Percentiles rank a stretch among this genome's conserved stretches.
Evolutionary conservation across 768 basidiomycete species (phyloP).

Genomic region (Saitozyma podzolica): DNA sequence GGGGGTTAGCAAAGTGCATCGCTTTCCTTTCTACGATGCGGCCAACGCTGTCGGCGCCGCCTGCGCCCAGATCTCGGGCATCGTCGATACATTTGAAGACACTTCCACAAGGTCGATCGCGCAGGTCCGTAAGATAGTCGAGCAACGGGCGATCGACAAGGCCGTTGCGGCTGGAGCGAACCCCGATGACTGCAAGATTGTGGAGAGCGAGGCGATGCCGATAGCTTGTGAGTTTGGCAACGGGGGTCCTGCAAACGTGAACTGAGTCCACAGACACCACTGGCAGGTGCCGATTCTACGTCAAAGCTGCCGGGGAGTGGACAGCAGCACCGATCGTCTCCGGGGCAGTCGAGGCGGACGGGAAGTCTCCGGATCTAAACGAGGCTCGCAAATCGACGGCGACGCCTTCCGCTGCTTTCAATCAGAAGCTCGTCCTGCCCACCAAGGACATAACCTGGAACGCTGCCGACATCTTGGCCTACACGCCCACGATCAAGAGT

Average conservation of each 20-base stretch:
- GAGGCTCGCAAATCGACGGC: no score
- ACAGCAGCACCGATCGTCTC: constrained; percentile 10
- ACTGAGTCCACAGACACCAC: constrained; percentile 20
- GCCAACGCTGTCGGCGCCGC: constrained; percentile 55
- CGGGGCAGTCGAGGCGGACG: no score
- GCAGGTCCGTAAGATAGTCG: constrained; percentile 51
- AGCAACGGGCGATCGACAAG: constrained; percentile 55
- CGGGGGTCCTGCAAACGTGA: no score
- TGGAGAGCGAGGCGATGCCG: constrained; percentile 63
- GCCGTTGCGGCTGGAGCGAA: constrained; percentile 59
- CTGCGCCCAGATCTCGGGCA: constrained; percentile 67
- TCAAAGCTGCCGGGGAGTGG: constrained; percentile 64
- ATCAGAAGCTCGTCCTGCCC: no score
- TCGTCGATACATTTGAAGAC: constrained; percentile 56
- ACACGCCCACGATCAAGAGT: constrained; percentile 53
- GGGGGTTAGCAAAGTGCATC: constrained; percentile 60
- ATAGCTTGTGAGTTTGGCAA: constrained; percentile 43
- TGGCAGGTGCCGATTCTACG: constrained; percentile 57
- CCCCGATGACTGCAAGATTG: constrained; percentile 56
- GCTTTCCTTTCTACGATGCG: constrained; percentile 57
- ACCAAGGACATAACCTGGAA: constrained; percentile 7
- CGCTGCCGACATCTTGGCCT: constrained; percentile 49
- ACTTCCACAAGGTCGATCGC: constrained; percentile 44
- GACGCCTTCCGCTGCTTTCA: no score
- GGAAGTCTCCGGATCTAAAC: no score